Evolutionary conservation across 1,139 yeast genomes (phyloP).

Genomic region (Suhomyces wounanorum): DNA sequence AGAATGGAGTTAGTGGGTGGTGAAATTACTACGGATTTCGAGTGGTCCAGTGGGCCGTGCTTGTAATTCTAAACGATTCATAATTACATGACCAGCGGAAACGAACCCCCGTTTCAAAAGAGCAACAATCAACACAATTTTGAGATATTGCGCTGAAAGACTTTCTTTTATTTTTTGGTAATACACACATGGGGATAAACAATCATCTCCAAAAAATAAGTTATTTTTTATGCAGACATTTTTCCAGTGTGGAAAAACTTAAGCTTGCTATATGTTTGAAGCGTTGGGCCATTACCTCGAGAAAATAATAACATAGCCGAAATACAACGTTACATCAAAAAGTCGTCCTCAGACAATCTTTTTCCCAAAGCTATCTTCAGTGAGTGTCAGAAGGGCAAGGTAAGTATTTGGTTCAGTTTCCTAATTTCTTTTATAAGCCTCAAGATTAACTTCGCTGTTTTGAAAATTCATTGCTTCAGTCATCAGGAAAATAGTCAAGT

Average conservation of each 20-base stretch:
- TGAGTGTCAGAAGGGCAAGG: background rate
- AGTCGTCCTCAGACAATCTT: conserved; percentile 4
- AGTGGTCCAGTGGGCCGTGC: background rate
- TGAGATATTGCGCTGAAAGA: background rate
- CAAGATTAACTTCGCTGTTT: background rate
- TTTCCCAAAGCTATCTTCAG: background rate
- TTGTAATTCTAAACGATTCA: background rate
- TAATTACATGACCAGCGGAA: background rate
- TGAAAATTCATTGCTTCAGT: background rate
- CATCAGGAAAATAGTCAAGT: background rate
- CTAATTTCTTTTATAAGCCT: background rate
- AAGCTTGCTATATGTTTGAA: background rate
- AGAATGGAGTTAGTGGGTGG: too few relatives aligned
- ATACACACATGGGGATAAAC: background rate
- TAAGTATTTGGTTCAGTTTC: background rate
- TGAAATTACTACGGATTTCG: background rate
- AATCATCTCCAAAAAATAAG: background rate
- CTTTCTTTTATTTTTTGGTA: background rate
- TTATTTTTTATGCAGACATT: conserved; percentile 2
- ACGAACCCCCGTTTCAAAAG: background rate
- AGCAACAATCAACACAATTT: background rate
- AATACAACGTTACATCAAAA: conserved; percentile 9
- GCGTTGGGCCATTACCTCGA: background rate
- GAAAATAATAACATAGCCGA: background rate
- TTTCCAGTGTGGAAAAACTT: background rate